A percentile compares a stretch with the other conserved stretches of the same genome.
Evolutionary conservation across 2,329 filamentous ascomycete genomes (phyloP).

Genomic region (Colletotrichum salicis): DNA sequence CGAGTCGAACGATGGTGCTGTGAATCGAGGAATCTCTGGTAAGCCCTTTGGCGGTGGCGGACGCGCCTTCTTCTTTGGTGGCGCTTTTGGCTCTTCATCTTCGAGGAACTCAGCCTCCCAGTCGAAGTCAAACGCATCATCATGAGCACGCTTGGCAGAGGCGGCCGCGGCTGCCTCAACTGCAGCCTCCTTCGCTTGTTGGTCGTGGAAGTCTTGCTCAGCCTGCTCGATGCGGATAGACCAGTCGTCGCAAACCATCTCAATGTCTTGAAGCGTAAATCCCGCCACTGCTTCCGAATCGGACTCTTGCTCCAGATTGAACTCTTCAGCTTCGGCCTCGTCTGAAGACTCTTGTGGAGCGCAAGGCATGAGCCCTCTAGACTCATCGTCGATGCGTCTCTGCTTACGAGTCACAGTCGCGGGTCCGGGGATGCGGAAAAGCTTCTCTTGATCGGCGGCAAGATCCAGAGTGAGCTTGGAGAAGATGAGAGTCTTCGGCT

Average conservation of each 20-base stretch:
- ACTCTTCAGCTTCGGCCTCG: constrained; percentile 53
- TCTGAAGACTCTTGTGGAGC: constrained; percentile 53
- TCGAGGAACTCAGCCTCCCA: constrained; percentile 71
- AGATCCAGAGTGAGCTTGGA: constrained; percentile 91
- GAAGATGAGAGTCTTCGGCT: constrained; percentile 83
- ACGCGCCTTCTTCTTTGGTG: constrained; percentile 72
- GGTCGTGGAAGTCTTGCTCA: constrained; percentile 48
- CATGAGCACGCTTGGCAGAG: constrained; percentile 36
- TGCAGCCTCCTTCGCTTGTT: constrained; percentile 43
- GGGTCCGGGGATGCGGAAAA: constrained; percentile 79
- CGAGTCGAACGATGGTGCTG: constrained; percentile 80
- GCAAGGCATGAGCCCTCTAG: constrained; percentile 60
- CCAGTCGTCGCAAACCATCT: constrained; percentile 89
- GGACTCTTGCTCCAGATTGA: constrained; percentile 62
- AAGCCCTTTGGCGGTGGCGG: constrained; percentile 70
- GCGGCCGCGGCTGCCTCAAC: constrained; percentile 37
- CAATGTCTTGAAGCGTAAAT: constrained; percentile 81
- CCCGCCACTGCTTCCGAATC: constrained; percentile 77
- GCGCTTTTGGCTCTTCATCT: constrained; percentile 56
- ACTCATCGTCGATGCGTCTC: constrained; percentile 62
- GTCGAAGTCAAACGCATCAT: constrained; percentile 60
- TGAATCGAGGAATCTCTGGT: constrained; percentile 67
- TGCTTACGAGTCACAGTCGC: constrained; percentile 64
- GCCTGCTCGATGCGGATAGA: constrained; percentile 69
- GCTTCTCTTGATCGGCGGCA: constrained; percentile 85